A percentile compares a stretch with the other conserved stretches of the same genome.
Evolutionary conservation across 2,329 filamentous ascomycete genomes (phyloP).

Genomic region (Phymatotrichopsis omnivora): DNA sequence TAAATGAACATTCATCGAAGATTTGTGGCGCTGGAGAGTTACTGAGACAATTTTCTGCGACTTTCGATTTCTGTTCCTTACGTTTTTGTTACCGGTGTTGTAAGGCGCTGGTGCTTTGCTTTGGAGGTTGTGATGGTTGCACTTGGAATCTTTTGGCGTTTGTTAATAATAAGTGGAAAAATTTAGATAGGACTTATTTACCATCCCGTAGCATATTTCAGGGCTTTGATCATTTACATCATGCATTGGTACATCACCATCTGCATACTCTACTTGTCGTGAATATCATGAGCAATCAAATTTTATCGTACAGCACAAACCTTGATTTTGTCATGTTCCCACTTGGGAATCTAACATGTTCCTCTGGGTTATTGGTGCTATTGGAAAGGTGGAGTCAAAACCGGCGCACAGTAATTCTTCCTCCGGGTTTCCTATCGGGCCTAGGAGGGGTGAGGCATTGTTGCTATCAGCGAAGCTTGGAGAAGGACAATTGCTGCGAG

Average conservation of each 20-base stretch:
- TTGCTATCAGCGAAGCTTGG: neutral
- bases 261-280: neutral
- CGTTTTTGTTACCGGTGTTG: neutral
- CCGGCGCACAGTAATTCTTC: neutral
- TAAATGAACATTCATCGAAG: neutral
- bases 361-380: neutral
- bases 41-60: neutral
- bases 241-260: slow-evolving; percentile 5
- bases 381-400: neutral
- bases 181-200: neutral
- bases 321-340: neutral
- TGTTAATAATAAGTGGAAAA: neutral
- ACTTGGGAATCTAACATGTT: neutral
- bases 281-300: neutral
- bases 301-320: neutral
- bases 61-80: neutral
- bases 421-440: no score
- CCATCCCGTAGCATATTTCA: slow-evolving; percentile 16
- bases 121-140: neutral
- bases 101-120: neutral
- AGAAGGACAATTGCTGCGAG: neutral
- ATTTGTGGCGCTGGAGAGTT: neutral
- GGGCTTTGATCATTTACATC: neutral
- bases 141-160: slow-evolving; percentile 7
- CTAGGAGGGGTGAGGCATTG: no score